phyloP scores from a whole-genome alignment of 1,284 basidiomycete species.

The Vanrija pseudolonga region DNA sequence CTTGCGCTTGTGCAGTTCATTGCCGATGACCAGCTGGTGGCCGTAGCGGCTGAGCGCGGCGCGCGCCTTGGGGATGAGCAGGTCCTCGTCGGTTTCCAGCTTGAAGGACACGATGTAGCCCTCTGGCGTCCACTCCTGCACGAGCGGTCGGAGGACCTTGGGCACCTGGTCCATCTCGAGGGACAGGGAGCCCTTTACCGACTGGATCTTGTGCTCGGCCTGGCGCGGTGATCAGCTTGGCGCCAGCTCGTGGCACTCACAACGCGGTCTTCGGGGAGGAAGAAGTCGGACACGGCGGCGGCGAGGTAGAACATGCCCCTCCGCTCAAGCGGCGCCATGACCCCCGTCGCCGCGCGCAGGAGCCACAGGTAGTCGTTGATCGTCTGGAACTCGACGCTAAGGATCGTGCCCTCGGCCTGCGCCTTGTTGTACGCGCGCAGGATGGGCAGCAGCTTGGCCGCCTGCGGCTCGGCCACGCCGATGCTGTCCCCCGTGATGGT shows the following conservation, averaged over 20 bases:
- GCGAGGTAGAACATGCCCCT: constrained; percentile 91
- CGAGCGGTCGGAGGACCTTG: constrained; percentile 87
- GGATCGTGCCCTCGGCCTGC: constrained; percentile 66
- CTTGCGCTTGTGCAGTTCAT: constrained; percentile 85
- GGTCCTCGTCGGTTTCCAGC: constrained; percentile 83
- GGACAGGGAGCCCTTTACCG: constrained; percentile 82
- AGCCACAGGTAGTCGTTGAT: constrained; percentile 97
- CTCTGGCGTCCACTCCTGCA: constrained; percentile 86
- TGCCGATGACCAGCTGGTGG: constrained; percentile 95
- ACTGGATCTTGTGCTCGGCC: constrained; percentile 98
- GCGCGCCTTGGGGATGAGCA: constrained; percentile 87
- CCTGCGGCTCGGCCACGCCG: constrained; percentile 63
- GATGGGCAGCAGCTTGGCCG: constrained; percentile 64
- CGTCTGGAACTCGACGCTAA: constrained; percentile 86
- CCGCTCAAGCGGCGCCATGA: constrained; percentile 60
- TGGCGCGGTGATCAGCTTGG: constrained; percentile 40
- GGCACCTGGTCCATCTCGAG: constrained; percentile 99
- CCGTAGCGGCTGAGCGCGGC: constrained; percentile 87
- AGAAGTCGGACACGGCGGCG: constrained; percentile 97
- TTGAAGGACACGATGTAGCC: constrained; percentile 97
- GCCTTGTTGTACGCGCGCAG: constrained; percentile 78
- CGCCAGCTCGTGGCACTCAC: constrained; percentile 53
- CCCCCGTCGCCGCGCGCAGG: constrained; percentile 68
- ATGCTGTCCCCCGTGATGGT: constrained; percentile 53
- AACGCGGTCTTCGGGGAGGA: constrained; percentile 83